Base-by-base conservation (phyloP, 352 stramenopile genomes). In the Globisporangium splendens region DNA sequence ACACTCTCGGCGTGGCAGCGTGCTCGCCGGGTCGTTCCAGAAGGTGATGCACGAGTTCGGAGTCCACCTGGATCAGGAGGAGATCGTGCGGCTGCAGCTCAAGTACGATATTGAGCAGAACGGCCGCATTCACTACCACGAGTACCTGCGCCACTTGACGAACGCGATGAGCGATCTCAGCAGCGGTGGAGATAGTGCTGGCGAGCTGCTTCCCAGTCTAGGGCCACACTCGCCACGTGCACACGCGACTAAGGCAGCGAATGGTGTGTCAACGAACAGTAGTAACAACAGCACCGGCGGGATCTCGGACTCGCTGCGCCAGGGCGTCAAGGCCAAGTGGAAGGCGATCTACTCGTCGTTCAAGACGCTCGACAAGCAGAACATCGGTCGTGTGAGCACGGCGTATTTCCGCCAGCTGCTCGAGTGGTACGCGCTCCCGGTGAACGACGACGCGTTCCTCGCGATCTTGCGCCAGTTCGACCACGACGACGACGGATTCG, bases 21-120 rank as follows among this genome's bases (percentile, higher is more conserved):
- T 89, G 3, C 77, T 65, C 0, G 62, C 73, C 3, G 61, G 63
- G 3, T 77, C 77, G 2, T 83, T 89, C 52, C 68, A 71, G 14
- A 92, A 92, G 50, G 82, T 92, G 12, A 62, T 92, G 1, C 68
- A 69, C 5, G 74, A 87, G 22, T 50, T 85, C 0, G 72, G 79
- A 15, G 64, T 92, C 15, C 57, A 69, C 13, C 56, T 92, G 1
- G 70, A 80, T 20, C 66, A 78, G 17, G 82, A 92, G 66, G 82
- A 89, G 28, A 43, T 87, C 12, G 61, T 83, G 18, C 77, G 78
- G 0, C 68, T 92, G n/a, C 73, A 83, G 53, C 70, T 86, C 57
- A 92, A 92, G 57, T 92, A 91, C 54, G 82, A 91, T 61, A 62
- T 81, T 0, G 75, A 91, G 41, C 81, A 91, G 55, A 88, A 83